These are phyloP conservation scores for Hypoxylon intermedium DNA, from an alignment of 495 filamentous ascomycete species.

Conservation along the genomic window DNA sequence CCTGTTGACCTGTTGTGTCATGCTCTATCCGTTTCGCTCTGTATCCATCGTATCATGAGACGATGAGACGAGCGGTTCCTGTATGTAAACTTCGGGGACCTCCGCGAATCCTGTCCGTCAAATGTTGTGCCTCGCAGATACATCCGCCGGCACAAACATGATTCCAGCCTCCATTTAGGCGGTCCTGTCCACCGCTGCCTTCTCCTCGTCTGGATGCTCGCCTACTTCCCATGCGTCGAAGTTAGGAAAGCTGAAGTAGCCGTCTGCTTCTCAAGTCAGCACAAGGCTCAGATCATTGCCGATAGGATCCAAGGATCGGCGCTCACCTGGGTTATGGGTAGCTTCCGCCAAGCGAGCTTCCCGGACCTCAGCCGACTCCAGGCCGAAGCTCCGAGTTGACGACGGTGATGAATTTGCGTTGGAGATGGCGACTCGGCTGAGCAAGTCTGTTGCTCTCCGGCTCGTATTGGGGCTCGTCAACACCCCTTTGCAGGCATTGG, in stretches of 20 bases:
- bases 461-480: constrained; percentile 53
- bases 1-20: constrained; percentile 35
- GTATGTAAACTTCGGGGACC: constrained; percentile 18
- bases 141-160: not conserved
- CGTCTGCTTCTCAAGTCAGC: constrained; percentile 39
- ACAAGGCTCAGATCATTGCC: not conserved
- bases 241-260: constrained; percentile 66
- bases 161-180: constrained; percentile 12
- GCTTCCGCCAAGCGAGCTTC: constrained; percentile 44
- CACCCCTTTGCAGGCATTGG: constrained; percentile 58
- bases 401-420: constrained; percentile 49
- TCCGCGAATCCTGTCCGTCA: constrained; percentile 19
- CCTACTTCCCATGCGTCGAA: constrained; percentile 58
- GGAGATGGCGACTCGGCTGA: constrained; percentile 59
- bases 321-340: constrained; percentile 36
- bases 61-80: constrained; percentile 19
- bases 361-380: constrained; percentile 41
- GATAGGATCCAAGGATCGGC: not conserved
- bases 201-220: constrained; percentile 47
- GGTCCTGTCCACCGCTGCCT: constrained; percentile 23
- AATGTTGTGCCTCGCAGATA: constrained; percentile 11
- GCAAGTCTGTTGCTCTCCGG: constrained; percentile 57
- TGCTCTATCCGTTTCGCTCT: constrained; percentile 29
- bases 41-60: constrained; percentile 4
- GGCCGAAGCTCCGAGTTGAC: constrained; percentile 46